Evolutionary conservation across 768 basidiomycete genomes (phyloP).

Genomic region (Myochromella boudieri): DNA sequence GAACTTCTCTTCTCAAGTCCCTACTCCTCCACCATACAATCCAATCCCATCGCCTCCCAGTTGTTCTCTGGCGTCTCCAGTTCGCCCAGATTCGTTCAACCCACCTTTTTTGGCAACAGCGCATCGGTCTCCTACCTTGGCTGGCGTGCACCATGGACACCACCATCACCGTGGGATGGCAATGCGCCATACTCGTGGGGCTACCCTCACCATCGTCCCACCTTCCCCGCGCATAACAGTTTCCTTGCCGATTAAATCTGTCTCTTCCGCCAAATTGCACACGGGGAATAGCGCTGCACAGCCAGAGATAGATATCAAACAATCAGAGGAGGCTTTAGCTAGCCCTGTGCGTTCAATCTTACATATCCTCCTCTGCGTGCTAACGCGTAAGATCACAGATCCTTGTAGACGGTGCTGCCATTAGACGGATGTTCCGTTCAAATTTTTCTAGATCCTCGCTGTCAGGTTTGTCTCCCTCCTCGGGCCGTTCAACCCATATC

Average conservation of each 20-base stretch:
- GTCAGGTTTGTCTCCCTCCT: conserved; percentile 12
- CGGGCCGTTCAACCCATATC: not conserved
- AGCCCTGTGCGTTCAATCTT: not conserved
- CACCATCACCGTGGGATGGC: conserved; percentile 15
- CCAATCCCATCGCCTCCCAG: conserved; percentile 25
- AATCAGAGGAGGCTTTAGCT: not conserved
- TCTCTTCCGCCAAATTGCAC: conserved; percentile 6
- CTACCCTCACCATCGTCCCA: conserved; percentile 18
- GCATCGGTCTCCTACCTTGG: conserved; percentile 28
- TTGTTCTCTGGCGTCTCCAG: conserved; percentile 19
- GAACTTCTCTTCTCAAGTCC: conserved; percentile 17
- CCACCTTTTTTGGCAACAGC: conserved; percentile 24
- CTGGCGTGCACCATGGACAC: conserved; percentile 27
- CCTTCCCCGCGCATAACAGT: conserved; percentile 15
- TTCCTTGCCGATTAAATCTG: conserved; percentile 6
- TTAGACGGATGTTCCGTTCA: conserved; percentile 37
- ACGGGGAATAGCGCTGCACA: not conserved
- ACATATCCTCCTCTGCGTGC: not conserved
- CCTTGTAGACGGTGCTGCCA: conserved; percentile 28
- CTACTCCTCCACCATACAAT: conserved; percentile 25
- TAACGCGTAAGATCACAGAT: not conserved
- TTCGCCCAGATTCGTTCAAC: conserved; percentile 19
- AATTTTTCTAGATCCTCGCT: conserved; percentile 24
- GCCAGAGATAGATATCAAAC: not conserved
- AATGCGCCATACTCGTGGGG: conserved; percentile 7